Base-by-base conservation (phyloP, 192 early-diverging fungal genomes). In the Chytriomyces confervae region DNA sequence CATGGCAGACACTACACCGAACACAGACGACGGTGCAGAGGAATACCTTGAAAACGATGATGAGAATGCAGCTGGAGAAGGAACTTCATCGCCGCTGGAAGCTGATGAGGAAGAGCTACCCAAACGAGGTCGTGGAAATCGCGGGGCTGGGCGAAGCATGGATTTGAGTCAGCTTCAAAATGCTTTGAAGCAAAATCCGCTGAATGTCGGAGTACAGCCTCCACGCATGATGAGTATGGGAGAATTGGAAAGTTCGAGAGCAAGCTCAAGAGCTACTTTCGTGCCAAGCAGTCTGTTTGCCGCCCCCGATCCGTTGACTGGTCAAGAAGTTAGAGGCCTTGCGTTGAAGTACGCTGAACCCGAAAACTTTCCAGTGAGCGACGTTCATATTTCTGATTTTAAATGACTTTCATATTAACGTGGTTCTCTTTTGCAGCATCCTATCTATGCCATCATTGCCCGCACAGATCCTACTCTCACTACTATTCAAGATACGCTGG, bases 371-470 rank as follows among this genome's bases (percentile, higher is more conserved):
- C 72, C 73, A 6, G 70, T 78, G 45, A 62, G 70, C 20, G 66
- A 27, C 24, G 24, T 27, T 27, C 24, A 27, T 27, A 27, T 27
- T 27, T 27, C 1, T 72, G 61, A 62, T 64, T 61, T 61, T 44
- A 0, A 13, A 53, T 11, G 11, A 23, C 11, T 61, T 36, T 20
- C 46, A 5, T 72, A 4, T 11, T 65, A 23, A 46, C 13, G 0
- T 16, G 50, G n/a, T 51, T 6, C 44, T 50, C 48, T 8, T 85
- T 6, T 23, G n/a, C 46, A 76, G 74, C 87, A 50, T 11, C 77
- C 78, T 23, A 71, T 69, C 36, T 72, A 78, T 45, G 78, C 76
- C 65, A 75, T 89, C 51, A 87, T 89, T 36, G 85, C 85, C 10
- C 78, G 76, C 49, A 77, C 85, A 43, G 85, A 85, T 57, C 73